Evolutionary conservation across 768 basidiomycete genomes (phyloP).

Genomic region (Auricularia auricula-judae): DNA sequence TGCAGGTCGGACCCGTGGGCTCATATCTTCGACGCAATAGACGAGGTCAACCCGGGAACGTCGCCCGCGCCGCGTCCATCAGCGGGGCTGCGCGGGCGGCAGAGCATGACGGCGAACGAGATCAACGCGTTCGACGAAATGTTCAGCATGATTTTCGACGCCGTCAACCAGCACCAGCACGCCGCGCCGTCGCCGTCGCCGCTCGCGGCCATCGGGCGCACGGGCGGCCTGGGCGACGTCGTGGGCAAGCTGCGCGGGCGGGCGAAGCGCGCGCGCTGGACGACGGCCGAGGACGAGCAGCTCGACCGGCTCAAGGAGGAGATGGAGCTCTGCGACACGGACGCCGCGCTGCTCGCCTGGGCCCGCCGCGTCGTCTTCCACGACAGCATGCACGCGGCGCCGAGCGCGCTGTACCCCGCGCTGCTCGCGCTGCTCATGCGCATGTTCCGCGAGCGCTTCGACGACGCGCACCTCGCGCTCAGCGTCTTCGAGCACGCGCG

Average conservation of each 20-base stretch:
- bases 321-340: slow-evolving; percentile 58
- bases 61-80: slow-evolving; percentile 12
- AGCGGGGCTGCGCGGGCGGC: slow-evolving; percentile 23
- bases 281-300: slow-evolving; percentile 38
- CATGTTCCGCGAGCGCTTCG: slow-evolving; percentile 66
- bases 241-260: slow-evolving; percentile 45
- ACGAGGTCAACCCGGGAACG: slow-evolving; percentile 18
- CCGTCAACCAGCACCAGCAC: slow-evolving; percentile 27
- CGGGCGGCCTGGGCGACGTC: slow-evolving; percentile 30
- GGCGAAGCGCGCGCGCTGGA: slow-evolving; percentile 39
- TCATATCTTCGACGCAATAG: slow-evolving; percentile 39
- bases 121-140: slow-evolving; percentile 57
- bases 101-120: slow-evolving; percentile 61
- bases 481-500: slow-evolving; percentile 74
- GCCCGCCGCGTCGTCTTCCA: slow-evolving; percentile 57
- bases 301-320: slow-evolving; percentile 63
- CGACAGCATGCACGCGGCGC: slow-evolving; percentile 26
- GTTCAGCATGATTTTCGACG: slow-evolving; percentile 61
- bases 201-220: background rate
- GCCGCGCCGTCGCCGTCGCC: slow-evolving; percentile 2
- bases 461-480: slow-evolving; percentile 71
- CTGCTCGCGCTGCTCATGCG: slow-evolving; percentile 70
- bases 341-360: slow-evolving; percentile 67
- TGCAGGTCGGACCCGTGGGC: slow-evolving; percentile 29
- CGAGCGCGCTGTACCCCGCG: slow-evolving; percentile 64